A percentile compares a stretch with the other conserved stretches of the same genome.
These are phyloP conservation scores for cucumber (Cucumis sativus) DNA, from an alignment of 306 rosid genomes.

Conservation along the genomic window Cucumber_9930_V3 NC_026657.2:21573501-21574000, in stretches of 20 bases:
- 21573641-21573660: constrained; percentile 38
- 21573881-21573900: constrained; percentile 48
- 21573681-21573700: constrained; percentile 28
- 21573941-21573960: constrained; percentile 51
- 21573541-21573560: constrained; percentile 55
- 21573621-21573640: constrained; percentile 46
- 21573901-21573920: constrained; percentile 23
- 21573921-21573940: constrained; percentile 19
- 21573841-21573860: constrained; percentile 28
- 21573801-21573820: constrained; percentile 60
- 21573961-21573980: constrained; percentile 78
- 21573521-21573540: constrained; percentile 70
- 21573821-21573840: constrained; percentile 28
- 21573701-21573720: constrained; percentile 21
- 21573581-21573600: constrained; percentile 59
- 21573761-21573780: constrained; percentile 34
- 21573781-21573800: constrained; percentile 33
- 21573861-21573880: constrained; percentile 46
- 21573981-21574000: constrained; percentile 39
- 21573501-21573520: constrained; percentile 81
- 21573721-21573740: constrained; percentile 38
- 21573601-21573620: constrained; percentile 49
- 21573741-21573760: constrained; percentile 27
- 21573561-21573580: constrained; percentile 68
- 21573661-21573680: constrained; percentile 44